Conservation (phyloP, 306 rosid species). For the Dicorynia guianensis region DNA sequence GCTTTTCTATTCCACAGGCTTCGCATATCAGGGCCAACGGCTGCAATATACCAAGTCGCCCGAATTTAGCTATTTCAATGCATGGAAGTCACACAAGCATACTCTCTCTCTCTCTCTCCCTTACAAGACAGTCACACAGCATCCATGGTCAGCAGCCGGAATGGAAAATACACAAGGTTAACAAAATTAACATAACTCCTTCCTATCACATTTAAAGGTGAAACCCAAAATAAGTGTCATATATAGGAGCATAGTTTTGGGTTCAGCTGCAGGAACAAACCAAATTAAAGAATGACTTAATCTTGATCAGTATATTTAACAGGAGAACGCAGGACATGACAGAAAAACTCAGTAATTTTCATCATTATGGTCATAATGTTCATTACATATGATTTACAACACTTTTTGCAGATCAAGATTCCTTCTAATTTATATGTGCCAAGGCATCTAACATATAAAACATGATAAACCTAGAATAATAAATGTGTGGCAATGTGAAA, state of each 20-base stretch:
- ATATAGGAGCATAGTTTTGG: background rate
- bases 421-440: background rate
- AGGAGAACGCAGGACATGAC: background rate
- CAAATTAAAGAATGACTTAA: background rate
- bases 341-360: background rate
- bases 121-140: background rate
- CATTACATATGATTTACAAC: background rate
- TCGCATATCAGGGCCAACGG: conserved; percentile 48
- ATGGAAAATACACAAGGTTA: background rate
- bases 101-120: background rate
- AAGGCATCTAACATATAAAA: background rate
- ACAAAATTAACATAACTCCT: background rate
- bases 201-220: conserved; percentile 1
- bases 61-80: conserved; percentile 15
- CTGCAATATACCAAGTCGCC: conserved; percentile 45
- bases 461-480: background rate
- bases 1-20: conserved; percentile 53
- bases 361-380: background rate
- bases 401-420: background rate
- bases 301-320: background rate
- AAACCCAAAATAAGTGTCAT: background rate
- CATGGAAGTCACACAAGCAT: background rate
- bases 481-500: background rate
- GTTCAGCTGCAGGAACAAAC: background rate
- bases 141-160: background rate